A percentile compares a stretch with the other conserved stretches of the same genome.
Conservation (phyloP, 495 filamentous ascomycete genomes). For the Annulohypoxylon moriforme region DNA sequence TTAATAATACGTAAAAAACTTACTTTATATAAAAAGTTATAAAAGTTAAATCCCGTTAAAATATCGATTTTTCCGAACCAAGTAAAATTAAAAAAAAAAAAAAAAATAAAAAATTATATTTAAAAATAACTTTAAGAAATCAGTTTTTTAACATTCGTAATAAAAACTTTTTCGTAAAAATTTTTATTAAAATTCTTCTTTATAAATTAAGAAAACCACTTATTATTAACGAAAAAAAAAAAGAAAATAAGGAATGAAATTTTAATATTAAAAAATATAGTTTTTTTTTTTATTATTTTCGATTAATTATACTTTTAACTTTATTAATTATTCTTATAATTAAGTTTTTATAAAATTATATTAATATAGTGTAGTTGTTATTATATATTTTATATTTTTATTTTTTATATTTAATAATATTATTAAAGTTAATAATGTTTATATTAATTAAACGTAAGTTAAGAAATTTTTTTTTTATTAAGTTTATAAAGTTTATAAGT, state of each 20-base stretch:
- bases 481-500: not conserved
- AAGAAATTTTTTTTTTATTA: not conserved
- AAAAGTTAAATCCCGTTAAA: not conserved
- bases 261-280: not conserved
- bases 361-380: not conserved
- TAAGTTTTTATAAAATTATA: not conserved
- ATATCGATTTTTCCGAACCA: not conserved
- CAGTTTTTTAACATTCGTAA: not conserved
- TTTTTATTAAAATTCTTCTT: not conserved
- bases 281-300: not conserved
- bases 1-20: not conserved
- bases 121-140: not conserved
- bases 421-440: not conserved
- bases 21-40: not conserved
- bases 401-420: constrained; percentile 1
- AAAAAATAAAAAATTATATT: not conserved
- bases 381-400: constrained; percentile 2
- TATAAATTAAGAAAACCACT: not conserved
- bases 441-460: not conserved
- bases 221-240: not conserved
- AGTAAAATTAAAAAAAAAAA: not conserved
- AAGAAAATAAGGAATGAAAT: not conserved
- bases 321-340: not conserved
- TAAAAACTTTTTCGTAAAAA: not conserved
- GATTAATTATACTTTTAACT: not conserved